Conservation (phyloP, 352 stramenopile genomes). For the Globisporangium spiculum region DNA sequence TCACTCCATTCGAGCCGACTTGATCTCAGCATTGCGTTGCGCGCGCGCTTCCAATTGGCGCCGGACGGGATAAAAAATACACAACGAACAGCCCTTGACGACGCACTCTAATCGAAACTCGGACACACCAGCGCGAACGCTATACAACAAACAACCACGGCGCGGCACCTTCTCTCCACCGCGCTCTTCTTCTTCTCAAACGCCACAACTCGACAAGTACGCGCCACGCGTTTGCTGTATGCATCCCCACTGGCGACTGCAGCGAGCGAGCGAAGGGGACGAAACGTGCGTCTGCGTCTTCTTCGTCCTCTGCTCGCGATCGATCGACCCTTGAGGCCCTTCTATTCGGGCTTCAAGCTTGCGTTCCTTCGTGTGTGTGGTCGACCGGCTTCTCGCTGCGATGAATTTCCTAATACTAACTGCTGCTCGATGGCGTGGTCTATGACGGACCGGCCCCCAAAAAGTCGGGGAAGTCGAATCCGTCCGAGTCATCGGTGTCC, state of each 20-base stretch:
- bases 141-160: constrained; percentile 1
- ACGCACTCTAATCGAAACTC: constrained; percentile 8
- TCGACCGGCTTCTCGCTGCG: constrained; percentile 5
- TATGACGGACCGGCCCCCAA: constrained; percentile 14
- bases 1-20: neutral
- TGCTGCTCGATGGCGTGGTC: neutral
- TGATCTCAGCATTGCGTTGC: constrained; percentile 1
- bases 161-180: neutral
- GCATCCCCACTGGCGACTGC: constrained; percentile 2
- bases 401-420: constrained; percentile 20
- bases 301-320: constrained; percentile 5
- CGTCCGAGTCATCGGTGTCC: constrained; percentile 18
- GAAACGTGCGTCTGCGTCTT: constrained; percentile 1
- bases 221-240: constrained; percentile 9
- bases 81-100: constrained; percentile 6
- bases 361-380: neutral
- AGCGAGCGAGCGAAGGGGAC: neutral
- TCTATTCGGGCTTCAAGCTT: constrained; percentile 18
- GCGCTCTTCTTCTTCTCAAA: constrained; percentile 10
- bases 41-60: constrained; percentile 3
- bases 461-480: constrained; percentile 20
- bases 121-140: constrained; percentile 4
- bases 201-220: constrained; percentile 7
- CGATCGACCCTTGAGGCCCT: constrained; percentile 19
- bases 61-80: constrained; percentile 10